phyloP scores from a whole-genome alignment of 352 stramenopile genomes.

The Pythium plurisporium region DNA sequence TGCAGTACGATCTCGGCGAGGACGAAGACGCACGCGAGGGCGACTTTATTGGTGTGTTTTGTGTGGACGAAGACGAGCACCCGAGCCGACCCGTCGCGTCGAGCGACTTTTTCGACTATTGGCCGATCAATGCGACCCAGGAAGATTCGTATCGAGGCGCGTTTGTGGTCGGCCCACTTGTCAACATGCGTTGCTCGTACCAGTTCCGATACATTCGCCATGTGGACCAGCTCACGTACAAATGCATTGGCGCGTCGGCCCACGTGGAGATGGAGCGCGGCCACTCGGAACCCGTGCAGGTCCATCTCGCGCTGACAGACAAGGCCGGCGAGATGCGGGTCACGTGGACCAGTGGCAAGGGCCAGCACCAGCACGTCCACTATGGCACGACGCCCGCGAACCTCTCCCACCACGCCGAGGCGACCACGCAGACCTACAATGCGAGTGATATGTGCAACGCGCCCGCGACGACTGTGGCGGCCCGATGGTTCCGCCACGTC shows the following conservation, averaged over 20 bases:
- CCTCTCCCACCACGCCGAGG: background rate
- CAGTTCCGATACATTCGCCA: conserved; percentile 27
- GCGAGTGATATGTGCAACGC: conserved; percentile 12
- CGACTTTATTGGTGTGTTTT: conserved; percentile 40
- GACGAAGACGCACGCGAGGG: background rate
- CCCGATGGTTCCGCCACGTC: conserved; percentile 6
- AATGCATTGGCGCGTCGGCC: conserved; percentile 10
- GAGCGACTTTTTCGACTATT: conserved; percentile 31
- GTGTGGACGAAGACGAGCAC: conserved; percentile 26
- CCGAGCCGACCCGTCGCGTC: background rate
- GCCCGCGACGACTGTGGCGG: background rate
- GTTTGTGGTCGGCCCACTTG: conserved; percentile 15
- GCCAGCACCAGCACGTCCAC: too few species aligned
- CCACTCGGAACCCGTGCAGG: conserved; percentile 21
- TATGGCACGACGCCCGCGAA: background rate
- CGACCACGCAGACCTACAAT: conserved; percentile 10
- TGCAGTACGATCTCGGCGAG: conserved; percentile 17
- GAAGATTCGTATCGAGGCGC: background rate
- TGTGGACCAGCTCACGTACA: conserved; percentile 1
- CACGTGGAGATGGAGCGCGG: conserved; percentile 20
- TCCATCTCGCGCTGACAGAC: conserved; percentile 23
- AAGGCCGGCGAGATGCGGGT: conserved; percentile 23
- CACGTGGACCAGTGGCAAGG: conserved; percentile 21
- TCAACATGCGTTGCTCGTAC: conserved; percentile 32
- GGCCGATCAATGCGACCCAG: conserved; percentile 13